Evolutionary conservation across 139 green algal species (phyloP).

Genomic region (Astrephomene gubernaculifera): DNA sequence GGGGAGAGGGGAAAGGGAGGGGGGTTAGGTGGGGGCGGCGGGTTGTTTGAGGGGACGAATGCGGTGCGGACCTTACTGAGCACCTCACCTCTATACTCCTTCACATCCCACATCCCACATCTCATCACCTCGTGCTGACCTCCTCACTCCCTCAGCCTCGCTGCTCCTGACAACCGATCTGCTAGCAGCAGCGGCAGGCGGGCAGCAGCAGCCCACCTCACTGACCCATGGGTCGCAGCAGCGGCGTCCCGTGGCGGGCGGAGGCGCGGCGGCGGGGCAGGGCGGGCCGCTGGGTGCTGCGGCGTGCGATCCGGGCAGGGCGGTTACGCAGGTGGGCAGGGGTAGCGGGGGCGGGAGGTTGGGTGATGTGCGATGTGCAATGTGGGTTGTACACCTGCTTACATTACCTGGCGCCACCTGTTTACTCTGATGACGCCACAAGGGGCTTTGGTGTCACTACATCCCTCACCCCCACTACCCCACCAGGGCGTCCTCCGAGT

Average conservation of each 20-base stretch:
- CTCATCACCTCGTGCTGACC: not conserved
- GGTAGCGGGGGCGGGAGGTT: not conserved
- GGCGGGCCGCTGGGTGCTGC: conserved; percentile 1
- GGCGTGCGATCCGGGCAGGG: not conserved
- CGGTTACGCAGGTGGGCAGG: not conserved
- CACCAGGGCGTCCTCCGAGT: conserved; percentile 28
- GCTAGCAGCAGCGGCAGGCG: not conserved
- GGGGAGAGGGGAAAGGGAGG: not conserved
- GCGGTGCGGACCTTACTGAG: not conserved
- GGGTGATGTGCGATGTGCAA: too few relatives aligned
- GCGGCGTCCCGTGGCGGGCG: not conserved
- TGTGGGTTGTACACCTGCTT: too few relatives aligned
- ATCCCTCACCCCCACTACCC: too few relatives aligned
- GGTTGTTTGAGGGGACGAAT: not conserved
- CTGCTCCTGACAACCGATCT: conserved; percentile 30
- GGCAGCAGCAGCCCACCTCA: not conserved
- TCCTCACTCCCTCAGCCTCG: not conserved
- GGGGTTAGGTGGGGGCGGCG: not conserved
- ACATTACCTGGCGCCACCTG: too few relatives aligned
- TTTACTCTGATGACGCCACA: too few relatives aligned
- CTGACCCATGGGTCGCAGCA: not conserved
- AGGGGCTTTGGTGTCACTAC: too few relatives aligned
- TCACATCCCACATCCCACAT: not conserved
- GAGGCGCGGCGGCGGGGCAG: not conserved
- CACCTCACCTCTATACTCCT: not conserved